Evolutionary conservation across 106 monocot species (phyloP).

Genomic region (Phalaenopsis equestris): DNA sequence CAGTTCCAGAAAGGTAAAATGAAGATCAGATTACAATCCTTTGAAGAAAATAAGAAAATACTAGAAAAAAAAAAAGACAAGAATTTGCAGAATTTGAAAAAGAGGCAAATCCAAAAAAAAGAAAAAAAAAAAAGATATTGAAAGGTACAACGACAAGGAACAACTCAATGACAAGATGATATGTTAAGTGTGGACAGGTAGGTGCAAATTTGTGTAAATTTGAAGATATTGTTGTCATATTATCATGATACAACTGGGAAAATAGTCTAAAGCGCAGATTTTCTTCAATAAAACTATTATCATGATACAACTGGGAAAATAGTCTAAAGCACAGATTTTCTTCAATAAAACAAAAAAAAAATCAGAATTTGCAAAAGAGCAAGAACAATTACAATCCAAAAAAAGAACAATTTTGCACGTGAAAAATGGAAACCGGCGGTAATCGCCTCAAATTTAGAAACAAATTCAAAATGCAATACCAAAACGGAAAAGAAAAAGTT

Average conservation of each 20-base stretch:
- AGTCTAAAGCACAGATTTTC: background rate
- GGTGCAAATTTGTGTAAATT: background rate
- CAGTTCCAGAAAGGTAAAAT: background rate
- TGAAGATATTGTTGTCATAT: background rate
- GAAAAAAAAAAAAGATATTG: background rate
- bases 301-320: background rate
- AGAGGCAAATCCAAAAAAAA: background rate
- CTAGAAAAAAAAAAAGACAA: background rate
- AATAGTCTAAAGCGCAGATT: background rate
- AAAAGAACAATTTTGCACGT: background rate
- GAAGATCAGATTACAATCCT: background rate
- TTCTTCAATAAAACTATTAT: no score
- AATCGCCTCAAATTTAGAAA: constrained; percentile 1
- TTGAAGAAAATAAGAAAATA: background rate
- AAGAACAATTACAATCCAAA: background rate
- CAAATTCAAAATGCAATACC: constrained; percentile 6
- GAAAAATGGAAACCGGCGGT: background rate
- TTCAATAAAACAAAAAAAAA: background rate
- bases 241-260: background rate
- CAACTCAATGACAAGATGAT: background rate
- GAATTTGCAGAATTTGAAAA: no score
- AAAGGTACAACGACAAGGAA: background rate
- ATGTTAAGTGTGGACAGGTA: no score
- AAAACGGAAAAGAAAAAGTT: background rate
- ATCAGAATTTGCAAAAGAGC: background rate